phyloP scores from a whole-genome alignment of 129 eudicot species.

The Saussurea involucrata region DNA sequence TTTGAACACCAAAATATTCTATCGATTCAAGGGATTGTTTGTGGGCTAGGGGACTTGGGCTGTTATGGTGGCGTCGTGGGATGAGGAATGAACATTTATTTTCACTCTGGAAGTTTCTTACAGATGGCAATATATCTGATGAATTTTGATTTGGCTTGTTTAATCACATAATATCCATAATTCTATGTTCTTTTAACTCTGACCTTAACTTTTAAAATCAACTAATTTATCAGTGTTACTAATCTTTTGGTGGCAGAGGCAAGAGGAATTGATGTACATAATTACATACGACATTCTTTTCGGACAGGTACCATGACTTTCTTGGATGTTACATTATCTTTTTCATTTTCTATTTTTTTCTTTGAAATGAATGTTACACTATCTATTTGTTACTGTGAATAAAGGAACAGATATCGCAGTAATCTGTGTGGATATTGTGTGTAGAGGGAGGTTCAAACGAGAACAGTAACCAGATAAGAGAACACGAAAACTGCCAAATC shows the following conservation, averaged over 20 bases:
- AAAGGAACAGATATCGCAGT: not conserved
- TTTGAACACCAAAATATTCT: not conserved
- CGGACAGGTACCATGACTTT: constrained; percentile 63
- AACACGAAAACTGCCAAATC: too few species aligned
- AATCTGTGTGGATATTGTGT: not conserved
- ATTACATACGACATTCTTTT: constrained; percentile 82
- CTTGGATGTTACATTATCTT: not conserved
- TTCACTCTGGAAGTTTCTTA: not conserved
- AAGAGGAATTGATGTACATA: constrained; percentile 69
- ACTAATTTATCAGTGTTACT: constrained; percentile 8
- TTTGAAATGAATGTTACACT: not conserved
- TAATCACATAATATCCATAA: not conserved
- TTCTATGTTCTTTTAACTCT: not conserved
- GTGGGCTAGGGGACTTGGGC: not conserved
- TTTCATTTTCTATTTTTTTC: not conserved
- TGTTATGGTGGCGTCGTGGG: not conserved
- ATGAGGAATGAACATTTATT: not conserved
- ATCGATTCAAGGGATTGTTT: not conserved
- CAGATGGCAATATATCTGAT: not conserved
- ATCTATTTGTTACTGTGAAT: not conserved
- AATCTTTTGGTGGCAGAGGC: constrained; percentile 61
- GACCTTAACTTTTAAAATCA: not conserved
- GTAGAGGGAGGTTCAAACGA: too few species aligned
- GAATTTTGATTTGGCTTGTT: not conserved
- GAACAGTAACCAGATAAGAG: too few species aligned